phyloP scores from a whole-genome alignment of 2,329 filamentous ascomycete genomes.

The Sporothrix inflata region DNA sequence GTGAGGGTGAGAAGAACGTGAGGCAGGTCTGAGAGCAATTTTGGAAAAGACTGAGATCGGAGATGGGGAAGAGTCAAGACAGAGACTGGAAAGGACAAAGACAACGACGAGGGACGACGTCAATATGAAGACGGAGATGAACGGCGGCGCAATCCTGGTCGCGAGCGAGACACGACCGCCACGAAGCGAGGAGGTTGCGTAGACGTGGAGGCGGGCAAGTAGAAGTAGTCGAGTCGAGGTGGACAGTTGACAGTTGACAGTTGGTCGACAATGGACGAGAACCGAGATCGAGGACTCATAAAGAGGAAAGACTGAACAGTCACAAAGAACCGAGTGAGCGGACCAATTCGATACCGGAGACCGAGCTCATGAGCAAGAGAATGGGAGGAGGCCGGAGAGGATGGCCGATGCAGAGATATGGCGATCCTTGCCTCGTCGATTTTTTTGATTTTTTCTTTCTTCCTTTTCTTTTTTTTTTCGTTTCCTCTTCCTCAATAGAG shows the following conservation, averaged over 20 bases:
- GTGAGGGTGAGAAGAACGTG: not conserved
- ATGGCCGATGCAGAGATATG: not conserved
- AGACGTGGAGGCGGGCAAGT: not conserved
- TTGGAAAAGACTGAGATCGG: not conserved
- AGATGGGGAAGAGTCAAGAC: not conserved
- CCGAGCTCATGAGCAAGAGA: not conserved
- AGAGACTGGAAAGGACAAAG: no score
- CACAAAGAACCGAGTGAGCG: not conserved
- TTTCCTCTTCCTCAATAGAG: not conserved
- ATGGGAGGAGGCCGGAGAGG: not conserved
- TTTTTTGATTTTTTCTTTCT: not conserved
- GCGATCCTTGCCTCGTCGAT: not conserved
- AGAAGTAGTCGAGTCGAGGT: not conserved
- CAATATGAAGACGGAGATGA: slow-evolving; percentile 20
- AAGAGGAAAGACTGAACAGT: not conserved
- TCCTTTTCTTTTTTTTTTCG: not conserved
- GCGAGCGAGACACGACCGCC: slow-evolving; percentile 7
- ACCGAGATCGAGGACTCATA: not conserved
- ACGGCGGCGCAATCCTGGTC: not conserved
- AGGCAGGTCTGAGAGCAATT: slow-evolving; percentile 7
- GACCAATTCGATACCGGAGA: not conserved
- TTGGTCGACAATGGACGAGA: not conserved
- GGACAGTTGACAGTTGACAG: not conserved
- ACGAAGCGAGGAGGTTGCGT: not conserved
- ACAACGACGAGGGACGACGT: not conserved